Evolutionary conservation across 208 protist genomes (phyloP), one percentile per base, ranked within the genome.

Genomic region (Tritrichomonas foetus): DNA sequence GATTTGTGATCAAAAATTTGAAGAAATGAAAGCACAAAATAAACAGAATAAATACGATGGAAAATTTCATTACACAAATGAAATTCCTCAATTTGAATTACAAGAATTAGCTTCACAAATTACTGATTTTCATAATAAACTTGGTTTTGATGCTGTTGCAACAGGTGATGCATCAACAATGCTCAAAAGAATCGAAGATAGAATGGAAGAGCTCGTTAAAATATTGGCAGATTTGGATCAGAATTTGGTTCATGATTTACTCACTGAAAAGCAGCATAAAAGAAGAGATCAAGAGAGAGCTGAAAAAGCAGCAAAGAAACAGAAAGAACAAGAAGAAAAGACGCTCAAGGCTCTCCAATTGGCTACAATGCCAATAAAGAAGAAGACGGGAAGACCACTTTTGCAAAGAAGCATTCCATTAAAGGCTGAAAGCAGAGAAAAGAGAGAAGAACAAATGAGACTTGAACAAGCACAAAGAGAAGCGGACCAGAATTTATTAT

Each of bases 361-460:
- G 39, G 78, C 78, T 3, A 89, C 33, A 20, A 44, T 44, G 47
- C 78, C 78, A 39, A 53, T 57, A 53, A 89, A 57, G 47, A 53
- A 57, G 1, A 89, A 57, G 57, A 89, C 41, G 14, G 78, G 78
- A 89, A 89, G 78, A 89, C 78, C 78, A 39, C n/a, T 89, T 1
- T 14, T 89, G 44, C 47, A 13, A 3, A 53, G 47, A n/a, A 44
- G 27, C 8, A 57, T 89, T 9, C 78, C 78, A 39, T 57, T 44
- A 5, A 5, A 33, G 20, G 47, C 8, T 44, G 27, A 53, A 39
- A 53, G 41, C 9, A 89, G 47, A 47, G 41, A 89, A 30, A 47
- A 89, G 39, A 47, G 41, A 50, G 78, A 89, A 57, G 78, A 89
- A 47, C 5, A 57, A n/a, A 30, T 36, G 47, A 53, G 30, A 8